Evolutionary conservation across 108 stramenopile species (phyloP), one percentile per base, ranked within the genome.

Genomic region (Skeletonema menzelii): DNA sequence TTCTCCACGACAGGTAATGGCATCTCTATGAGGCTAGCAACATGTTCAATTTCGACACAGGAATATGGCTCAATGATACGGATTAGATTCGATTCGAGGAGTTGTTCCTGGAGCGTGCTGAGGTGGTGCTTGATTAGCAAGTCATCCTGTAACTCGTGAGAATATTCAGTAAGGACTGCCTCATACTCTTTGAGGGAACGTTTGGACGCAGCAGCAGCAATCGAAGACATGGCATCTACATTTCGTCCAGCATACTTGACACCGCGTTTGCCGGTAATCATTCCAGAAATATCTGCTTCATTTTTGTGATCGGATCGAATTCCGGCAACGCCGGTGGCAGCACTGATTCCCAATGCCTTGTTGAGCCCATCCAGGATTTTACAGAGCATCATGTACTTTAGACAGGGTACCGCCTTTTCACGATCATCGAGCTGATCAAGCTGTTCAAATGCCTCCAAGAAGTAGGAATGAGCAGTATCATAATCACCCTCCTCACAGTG

Each of bases 301-400:
- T 56, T 56, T 57, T 53, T 53, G 49, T 70, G 35, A 30, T 83
- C 74, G 17, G 85, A 75, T 14, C 73, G 32, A 22, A 78, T 77
- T 2, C 76, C 85, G 65, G 80, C 85, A 57, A 70, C 84, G 11
- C 86, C 83, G 56, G 68, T 65, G 55, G 59, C 49, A 53, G 85
- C 85, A 57, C 83, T 87, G 4, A 89, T 74, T 32, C 90, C 85
- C 77, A 95, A 74, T 28, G 94, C 88, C 72, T 90, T 90, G 49
- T 76, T 77, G 31, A 94, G 78, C 4, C 89, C 86, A 70, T 97
- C 90, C 59, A 99, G 74, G 62, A 99, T 95, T 61, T 86, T 84
- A 84, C 95, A 95, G 42, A 99, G 85, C 86, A 98, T 92, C 99
- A 99, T 99, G 86, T 99, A 99, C 87, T 97, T 97, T 68, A 98